A percentile compares a stretch with the other conserved stretches of the same genome.
phyloP scores from a whole-genome alignment of 768 basidiomycete species.

The Clavulina sp. region DNA sequence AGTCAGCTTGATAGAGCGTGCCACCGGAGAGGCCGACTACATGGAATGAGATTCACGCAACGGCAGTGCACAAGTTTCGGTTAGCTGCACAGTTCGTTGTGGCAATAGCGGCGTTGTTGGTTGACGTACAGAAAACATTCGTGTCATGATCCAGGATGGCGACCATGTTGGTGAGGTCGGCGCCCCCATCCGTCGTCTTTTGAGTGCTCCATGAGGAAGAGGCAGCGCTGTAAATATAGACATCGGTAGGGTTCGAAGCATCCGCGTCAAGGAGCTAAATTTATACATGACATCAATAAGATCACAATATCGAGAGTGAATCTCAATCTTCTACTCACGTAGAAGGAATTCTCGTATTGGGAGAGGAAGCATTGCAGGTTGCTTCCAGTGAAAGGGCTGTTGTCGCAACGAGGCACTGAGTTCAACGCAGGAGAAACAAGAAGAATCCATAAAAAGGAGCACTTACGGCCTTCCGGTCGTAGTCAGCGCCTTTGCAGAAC shows the following conservation, averaged over 20 bases:
- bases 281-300: neutral
- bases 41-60: neutral
- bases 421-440: neutral
- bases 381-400: constrained; percentile 21
- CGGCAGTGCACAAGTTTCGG: too few species aligned
- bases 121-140: constrained; percentile 62
- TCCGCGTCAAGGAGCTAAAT: constrained; percentile 58
- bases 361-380: constrained; percentile 20
- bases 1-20: constrained; percentile 51
- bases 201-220: constrained; percentile 57
- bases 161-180: constrained; percentile 45
- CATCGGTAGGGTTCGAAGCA: constrained; percentile 39
- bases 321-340: neutral
- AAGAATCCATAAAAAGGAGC: neutral
- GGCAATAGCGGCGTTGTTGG: neutral
- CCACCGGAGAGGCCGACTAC: constrained; percentile 51
- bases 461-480: constrained; percentile 61
- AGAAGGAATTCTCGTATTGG: constrained; percentile 1
- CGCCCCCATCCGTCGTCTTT: constrained; percentile 27
- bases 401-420: neutral
- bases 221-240: constrained; percentile 68
- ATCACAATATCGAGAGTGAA: neutral
- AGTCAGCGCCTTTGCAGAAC: constrained; percentile 49
- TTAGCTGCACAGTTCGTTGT: too few species aligned
- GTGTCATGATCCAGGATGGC: constrained; percentile 89